Evolutionary conservation across 208 protist genomes (phyloP).

Genomic region (Trypanosoma brucei): DNA sequence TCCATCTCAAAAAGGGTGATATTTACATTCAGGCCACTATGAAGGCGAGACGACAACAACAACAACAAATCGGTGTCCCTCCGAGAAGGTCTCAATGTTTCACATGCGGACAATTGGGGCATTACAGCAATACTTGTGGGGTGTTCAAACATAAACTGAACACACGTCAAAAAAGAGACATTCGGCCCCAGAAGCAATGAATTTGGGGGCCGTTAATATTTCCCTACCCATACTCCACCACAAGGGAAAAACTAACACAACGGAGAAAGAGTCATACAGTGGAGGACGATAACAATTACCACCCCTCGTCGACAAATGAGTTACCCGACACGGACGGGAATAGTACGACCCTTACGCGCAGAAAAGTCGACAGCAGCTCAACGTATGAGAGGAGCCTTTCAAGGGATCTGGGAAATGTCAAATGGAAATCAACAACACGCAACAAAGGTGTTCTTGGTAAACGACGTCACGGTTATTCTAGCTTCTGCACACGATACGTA

Average conservation of each 20-base stretch:
- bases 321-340: not conserved
- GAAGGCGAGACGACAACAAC: not conserved
- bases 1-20: not conserved
- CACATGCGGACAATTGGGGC: not conserved
- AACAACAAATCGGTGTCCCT: not conserved
- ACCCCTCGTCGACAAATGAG: not conserved
- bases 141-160: not conserved
- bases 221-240: not conserved
- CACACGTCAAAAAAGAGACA: not conserved
- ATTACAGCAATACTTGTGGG: not conserved
- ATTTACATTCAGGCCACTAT: not conserved
- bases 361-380: not conserved
- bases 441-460: not conserved
- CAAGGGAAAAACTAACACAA: not conserved
- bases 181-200: not conserved
- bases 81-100: not conserved
- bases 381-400: not conserved
- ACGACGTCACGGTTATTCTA: not conserved
- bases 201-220: not conserved
- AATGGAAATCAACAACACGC: not conserved
- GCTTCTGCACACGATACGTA: slow-evolving; percentile 1
- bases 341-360: not conserved
- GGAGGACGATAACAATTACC: not conserved
- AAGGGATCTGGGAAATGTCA: not conserved
- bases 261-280: not conserved